Evolutionary conservation across 768 basidiomycete species (phyloP), one percentile per base, ranked within the genome.

Genomic region (Fomitopsis pulvina): DNA sequence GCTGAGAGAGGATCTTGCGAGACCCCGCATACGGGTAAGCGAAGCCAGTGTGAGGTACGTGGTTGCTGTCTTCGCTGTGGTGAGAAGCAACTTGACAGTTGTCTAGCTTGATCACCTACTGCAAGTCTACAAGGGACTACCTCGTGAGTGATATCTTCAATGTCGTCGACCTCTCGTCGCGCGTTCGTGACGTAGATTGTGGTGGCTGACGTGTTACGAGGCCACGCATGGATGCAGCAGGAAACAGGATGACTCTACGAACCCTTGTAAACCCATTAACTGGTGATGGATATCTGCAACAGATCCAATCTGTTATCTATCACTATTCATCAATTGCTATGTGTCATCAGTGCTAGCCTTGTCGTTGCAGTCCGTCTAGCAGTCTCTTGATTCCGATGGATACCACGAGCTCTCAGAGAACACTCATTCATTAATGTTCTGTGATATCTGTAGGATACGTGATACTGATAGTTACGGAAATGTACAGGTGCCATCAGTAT

Each of bases 401-500:
- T n/a, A n/a, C n/a, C n/a, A n/a, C n/a, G 29, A 30, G 14, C 14
- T 7, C 29, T 30, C 7, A 8, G 29, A 30, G 29, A 30, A 30
- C 29, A 30, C n/a, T n/a, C n/a, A n/a, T n/a, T n/a, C n/a, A n/a
- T 14, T 7, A 4, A 37, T 37, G 7, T 4, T 14, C 18, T 16
- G 34, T 37, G 14, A 16, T 37, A 5, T 14, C 14, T 37, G 34
- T 5, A 12, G 4, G 14, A 16, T 12, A 5, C 34, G 14, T 37
- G 18, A 37, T 37, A 18, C 34, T 37, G 14, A 37, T 37, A 12
- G 18, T 37, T 18, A n/a, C 34, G 14, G 7, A 16, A 37, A 5
- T 37, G 5, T 6, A 21, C 61, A 93, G 87, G 86, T 95, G 43
- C 93, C 94, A 22, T 92, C 89, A 18, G 91, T 99, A 1, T 99